Conservation (phyloP, 495 filamentous ascomycete genomes). For the Glonium stellatum region DNA sequence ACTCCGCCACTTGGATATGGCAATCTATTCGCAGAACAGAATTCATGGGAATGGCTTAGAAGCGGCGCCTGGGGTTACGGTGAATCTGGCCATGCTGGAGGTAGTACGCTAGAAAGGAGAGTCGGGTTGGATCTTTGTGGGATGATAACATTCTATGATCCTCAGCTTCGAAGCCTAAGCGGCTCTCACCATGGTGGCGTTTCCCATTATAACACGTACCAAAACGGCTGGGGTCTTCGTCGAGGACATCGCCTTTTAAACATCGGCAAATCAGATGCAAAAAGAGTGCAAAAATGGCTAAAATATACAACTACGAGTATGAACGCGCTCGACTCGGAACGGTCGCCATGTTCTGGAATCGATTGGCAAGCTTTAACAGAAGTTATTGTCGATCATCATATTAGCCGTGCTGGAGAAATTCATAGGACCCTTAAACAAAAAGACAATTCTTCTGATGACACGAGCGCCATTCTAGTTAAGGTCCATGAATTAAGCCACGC, state of each 20-base stretch:
- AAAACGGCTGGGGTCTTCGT: slow-evolving; percentile 6
- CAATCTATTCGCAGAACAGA: slow-evolving; percentile 1
- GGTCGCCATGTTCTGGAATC: neutral
- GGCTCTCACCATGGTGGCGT: neutral
- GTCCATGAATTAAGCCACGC: slow-evolving; percentile 2
- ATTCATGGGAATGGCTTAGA: slow-evolving; percentile 4
- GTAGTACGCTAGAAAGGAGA: neutral
- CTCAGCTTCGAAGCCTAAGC: neutral
- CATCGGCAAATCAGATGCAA: neutral
- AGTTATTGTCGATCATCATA: neutral
- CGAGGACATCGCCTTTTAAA: neutral
- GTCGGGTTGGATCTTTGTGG: neutral
- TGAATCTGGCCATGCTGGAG: neutral
- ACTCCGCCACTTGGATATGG: neutral
- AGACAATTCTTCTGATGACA: neutral
- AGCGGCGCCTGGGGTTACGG: slow-evolving; percentile 2
- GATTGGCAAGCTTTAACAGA: slow-evolving; percentile 4
- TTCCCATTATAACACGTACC: neutral
- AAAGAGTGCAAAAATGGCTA: neutral
- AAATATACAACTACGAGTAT: neutral
- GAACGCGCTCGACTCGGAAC: neutral
- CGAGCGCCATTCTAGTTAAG: neutral
- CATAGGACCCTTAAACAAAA: neutral
- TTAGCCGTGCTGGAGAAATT: neutral
- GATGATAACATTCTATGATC: neutral